Evolutionary conservation across 805 yeast species (phyloP), one percentile per base, ranked within the genome.

Genomic region (Ogataea pignaliae): DNA sequence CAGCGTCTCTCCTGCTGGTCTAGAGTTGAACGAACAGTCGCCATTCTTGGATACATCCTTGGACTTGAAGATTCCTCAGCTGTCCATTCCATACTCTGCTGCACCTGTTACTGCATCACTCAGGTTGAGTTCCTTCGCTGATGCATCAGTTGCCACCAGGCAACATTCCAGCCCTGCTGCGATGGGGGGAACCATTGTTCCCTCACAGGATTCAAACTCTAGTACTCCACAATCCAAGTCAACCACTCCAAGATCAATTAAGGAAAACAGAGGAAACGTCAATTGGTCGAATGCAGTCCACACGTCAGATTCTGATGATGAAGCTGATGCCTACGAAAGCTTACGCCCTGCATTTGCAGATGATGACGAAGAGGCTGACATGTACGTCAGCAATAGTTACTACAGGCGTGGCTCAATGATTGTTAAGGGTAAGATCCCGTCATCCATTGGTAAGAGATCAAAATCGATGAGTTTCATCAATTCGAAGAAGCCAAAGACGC

Each of bases 81-180:
- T 61, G 36, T 75, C 78, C 49, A 83, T 85, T 47, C 91, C 91
- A 6, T 85, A 85, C 54, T 71, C 81, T 34, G 74, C 84, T 21
- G 88, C 91, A 5, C 91, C 91, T 0, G 91, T 85, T 2, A 81
- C 90, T 13, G 88, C 88, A 12, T 76, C 85, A 30, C 37, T 53
- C 16, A 45, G 48, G 32, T 42, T 41, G 29, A 39, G 42, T 29
- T n/a, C n/a, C n/a, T n/a, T n/a, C n/a, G 31, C 12, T 29, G 31
- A 29, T 29, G 10, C 31, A 29, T 29, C 31, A 29, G 12, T 29
- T 10, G 10, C 31, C 12, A 10, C 31, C 12, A 10, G 11, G 10
- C 12, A 10, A 29, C 12, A 10, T 29, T 29, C 31, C 10, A 10
- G 11, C 12, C 31, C 31, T 10, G 12, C 12, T 10, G 12, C 12